Base-by-base conservation (phyloP, 1,284 basidiomycete genomes). In the Volvariella surrecta region DNA sequence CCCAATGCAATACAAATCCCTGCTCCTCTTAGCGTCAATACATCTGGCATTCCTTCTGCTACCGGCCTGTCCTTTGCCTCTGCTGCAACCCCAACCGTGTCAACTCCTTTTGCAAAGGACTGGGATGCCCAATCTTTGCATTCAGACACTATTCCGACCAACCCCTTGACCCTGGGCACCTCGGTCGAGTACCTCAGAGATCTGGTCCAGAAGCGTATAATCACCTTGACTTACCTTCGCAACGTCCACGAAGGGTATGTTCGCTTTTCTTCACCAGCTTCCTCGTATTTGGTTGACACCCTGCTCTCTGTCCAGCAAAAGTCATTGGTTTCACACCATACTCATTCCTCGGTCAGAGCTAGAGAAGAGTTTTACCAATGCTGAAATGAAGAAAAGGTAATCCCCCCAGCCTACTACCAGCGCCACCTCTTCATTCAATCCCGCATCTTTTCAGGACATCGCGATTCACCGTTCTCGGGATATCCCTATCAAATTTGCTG, bases 311-410 rank as follows among this genome's bases (percentile, higher is more conserved):
- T 28, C 11, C 45, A 88, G 84, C 40, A 77, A 78, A 46, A 82
- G 78, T 52, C 83, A 90, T 59, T 92, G 89, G 89, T 89, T 92
- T 55, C 86, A 90, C 56, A 92, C 89, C 3, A 82, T 92, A 49
- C 71, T 86, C 54, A 75, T 92, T 51, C 79, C 82, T 37, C 74
- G 76, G 41, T 55, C 66, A 13, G 89, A 90, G 43, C 71, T 92
- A 8, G 82, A 88, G 47, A 73, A 70, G 35, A 74, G 74, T 38
- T 90, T 90, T 58, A 79, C 73, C 52, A 88, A 88, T 53, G 59
- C 55, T 17, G 76, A 73, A 17, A 89, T 89, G 81, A 80, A 76
- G 66, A 83, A 79, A 61, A 73, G 86, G 87, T 89, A 50, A 44
- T 22, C 39, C 16, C 43, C 39, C 22, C 32, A 11, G 28, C 2